phyloP scores from a whole-genome alignment of 2,329 filamentous ascomycete genomes.

The Hymenoscyphus occultus region DNA sequence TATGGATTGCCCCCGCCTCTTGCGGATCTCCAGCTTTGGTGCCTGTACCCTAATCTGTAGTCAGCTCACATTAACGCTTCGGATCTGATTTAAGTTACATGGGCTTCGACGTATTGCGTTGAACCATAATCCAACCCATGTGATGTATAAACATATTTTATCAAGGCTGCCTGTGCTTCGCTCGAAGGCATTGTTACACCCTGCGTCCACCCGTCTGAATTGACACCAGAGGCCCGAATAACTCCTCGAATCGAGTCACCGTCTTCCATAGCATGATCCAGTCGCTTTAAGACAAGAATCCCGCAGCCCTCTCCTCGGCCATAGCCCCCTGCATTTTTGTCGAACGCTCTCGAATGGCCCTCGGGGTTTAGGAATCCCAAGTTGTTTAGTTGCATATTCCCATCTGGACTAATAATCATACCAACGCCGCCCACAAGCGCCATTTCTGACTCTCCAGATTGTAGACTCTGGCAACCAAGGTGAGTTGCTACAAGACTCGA shows the following conservation, averaged over 20 bases:
- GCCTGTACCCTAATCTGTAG: too few relatives aligned
- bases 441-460: constrained; percentile 18
- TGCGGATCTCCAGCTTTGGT: too few relatives aligned
- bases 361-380: constrained; percentile 25
- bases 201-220: constrained; percentile 44
- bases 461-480: constrained; percentile 49
- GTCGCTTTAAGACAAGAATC: constrained; percentile 55
- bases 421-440: too few relatives aligned
- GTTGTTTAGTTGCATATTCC: not conserved
- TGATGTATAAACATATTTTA: too few relatives aligned
- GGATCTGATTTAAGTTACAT: too few relatives aligned
- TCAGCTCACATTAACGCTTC: too few relatives aligned
- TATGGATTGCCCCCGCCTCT: too few relatives aligned
- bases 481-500: constrained; percentile 53
- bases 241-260: constrained; percentile 54
- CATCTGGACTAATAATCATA: too few relatives aligned
- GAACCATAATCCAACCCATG: too few relatives aligned
- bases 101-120: too few relatives aligned
- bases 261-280: constrained; percentile 54
- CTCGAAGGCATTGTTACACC: constrained; percentile 45
- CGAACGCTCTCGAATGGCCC: constrained; percentile 46
- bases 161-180: constrained; percentile 38
- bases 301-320: constrained; percentile 60
- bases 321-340: constrained; percentile 58
- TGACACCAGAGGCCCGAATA: constrained; percentile 41